These are phyloP conservation scores for Penicillium coprophilum DNA, from an alignment of 495 filamentous ascomycete species.

Conservation along the genomic window DNA sequence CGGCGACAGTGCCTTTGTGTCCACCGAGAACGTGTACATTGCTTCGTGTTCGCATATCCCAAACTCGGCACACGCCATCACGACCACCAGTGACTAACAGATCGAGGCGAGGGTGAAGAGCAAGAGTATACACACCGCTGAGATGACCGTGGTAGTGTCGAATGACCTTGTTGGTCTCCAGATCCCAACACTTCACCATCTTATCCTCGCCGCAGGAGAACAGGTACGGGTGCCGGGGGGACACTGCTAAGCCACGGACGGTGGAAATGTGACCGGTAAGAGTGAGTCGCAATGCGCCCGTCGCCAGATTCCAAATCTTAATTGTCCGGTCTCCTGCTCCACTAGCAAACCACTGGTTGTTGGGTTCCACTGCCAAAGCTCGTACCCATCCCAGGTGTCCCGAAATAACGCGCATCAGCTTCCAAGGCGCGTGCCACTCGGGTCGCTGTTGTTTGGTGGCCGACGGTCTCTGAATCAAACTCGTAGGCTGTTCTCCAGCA, in stretches of 20 bases:
- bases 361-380: slow-evolving; percentile 84
- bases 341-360: slow-evolving; percentile 97
- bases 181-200: slow-evolving; percentile 99
- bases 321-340: slow-evolving; percentile 96
- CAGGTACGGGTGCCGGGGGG: slow-evolving; percentile 91
- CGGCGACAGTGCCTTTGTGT: slow-evolving; percentile 85
- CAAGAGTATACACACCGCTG: slow-evolving; percentile 90
- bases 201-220: slow-evolving; percentile 99
- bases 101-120: slow-evolving; percentile 90
- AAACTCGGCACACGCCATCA: slow-evolving; percentile 91
- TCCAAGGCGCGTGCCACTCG: slow-evolving; percentile 97
- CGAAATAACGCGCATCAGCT: slow-evolving; percentile 95
- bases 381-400: slow-evolving; percentile 97
- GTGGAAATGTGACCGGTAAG: slow-evolving; percentile 97
- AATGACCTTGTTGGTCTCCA: slow-evolving; percentile 98
- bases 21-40: slow-evolving; percentile 93
- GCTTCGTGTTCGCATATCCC: slow-evolving; percentile 96
- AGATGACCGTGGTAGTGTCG: slow-evolving; percentile 98
- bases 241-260: slow-evolving; percentile 89
- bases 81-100: slow-evolving; percentile 92
- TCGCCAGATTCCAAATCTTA: slow-evolving; percentile 97
- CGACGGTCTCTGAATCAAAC: slow-evolving; percentile 65
- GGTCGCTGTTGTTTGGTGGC: slow-evolving; percentile 73
- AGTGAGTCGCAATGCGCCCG: slow-evolving; percentile 76
- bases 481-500: slow-evolving; percentile 48